These are phyloP conservation scores for Moelleriella libera DNA, from an alignment of 2,329 filamentous ascomycete species.

Conservation along the genomic window DNA sequence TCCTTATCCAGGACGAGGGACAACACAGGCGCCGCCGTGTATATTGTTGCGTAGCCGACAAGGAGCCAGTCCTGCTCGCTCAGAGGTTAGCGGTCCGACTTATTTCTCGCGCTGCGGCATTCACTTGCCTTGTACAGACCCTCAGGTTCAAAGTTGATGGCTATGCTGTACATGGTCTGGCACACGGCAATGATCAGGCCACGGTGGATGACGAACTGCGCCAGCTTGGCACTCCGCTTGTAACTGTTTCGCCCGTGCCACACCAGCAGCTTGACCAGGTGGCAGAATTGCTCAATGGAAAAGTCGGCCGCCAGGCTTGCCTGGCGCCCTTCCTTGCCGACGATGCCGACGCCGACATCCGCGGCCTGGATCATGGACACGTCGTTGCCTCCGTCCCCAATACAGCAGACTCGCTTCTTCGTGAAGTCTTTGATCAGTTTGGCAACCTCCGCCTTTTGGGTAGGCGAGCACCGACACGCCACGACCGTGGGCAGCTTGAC, in stretches of 20 bases:
- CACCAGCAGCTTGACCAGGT: slow-evolving; percentile 91
- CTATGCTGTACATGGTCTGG: slow-evolving; percentile 95
- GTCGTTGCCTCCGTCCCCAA: slow-evolving; percentile 95
- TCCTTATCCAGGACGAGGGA: slow-evolving; percentile 89
- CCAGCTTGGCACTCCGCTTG: slow-evolving; percentile 87
- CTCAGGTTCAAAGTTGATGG: slow-evolving; percentile 81
- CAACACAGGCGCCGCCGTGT: slow-evolving; percentile 87
- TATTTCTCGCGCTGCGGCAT: not conserved
- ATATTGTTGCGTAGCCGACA: slow-evolving; percentile 90
- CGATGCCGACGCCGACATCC: slow-evolving; percentile 93
- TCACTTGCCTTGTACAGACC: slow-evolving; percentile 63
- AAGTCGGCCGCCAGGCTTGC: slow-evolving; percentile 93
- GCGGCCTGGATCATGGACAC: slow-evolving; percentile 99
- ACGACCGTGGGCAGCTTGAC: slow-evolving; percentile 84
- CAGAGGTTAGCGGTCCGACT: slow-evolving; percentile 5
- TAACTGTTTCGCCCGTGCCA: slow-evolving; percentile 98
- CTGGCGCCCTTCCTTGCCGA: slow-evolving; percentile 93
- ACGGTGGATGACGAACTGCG: slow-evolving; percentile 95
- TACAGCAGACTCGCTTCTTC: slow-evolving; percentile 91
- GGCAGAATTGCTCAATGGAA: slow-evolving; percentile 87
- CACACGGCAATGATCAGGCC: slow-evolving; percentile 91
- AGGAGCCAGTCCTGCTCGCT: slow-evolving; percentile 68
- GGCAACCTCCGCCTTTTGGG: slow-evolving; percentile 91
- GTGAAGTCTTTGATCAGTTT: slow-evolving; percentile 81
- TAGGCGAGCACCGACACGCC: slow-evolving; percentile 91